Evolutionary conservation across 202 grass and related monocot genomes (phyloP).

Genomic region (Musa balbisiana): DNA sequence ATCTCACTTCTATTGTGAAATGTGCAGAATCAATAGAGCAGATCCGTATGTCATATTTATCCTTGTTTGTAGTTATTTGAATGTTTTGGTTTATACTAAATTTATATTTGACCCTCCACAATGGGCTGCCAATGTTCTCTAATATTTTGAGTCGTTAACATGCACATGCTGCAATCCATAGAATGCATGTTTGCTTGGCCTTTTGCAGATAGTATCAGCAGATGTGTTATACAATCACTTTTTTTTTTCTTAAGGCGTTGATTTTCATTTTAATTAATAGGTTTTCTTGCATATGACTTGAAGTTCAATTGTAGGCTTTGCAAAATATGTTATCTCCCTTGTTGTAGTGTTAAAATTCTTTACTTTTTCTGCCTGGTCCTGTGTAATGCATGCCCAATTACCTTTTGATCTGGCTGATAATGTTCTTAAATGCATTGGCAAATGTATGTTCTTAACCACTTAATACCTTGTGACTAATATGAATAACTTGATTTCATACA

Average conservation of each 20-base stretch:
- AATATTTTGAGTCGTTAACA: too few relatives aligned
- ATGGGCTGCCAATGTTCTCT: not conserved
- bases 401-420: too few relatives aligned
- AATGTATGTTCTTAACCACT: too few relatives aligned
- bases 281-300: not conserved
- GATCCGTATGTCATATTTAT: constrained; percentile 65
- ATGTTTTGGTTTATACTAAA: not conserved
- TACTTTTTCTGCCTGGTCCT: too few relatives aligned
- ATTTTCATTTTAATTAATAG: not conserved
- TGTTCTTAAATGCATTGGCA: too few relatives aligned
- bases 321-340: too few relatives aligned
- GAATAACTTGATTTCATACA: too few relatives aligned
- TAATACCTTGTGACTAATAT: too few relatives aligned
- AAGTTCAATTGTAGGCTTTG: not conserved
- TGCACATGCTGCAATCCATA: not conserved
- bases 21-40: constrained; percentile 70
- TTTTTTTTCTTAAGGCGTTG: not conserved
- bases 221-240: not conserved
- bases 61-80: not conserved
- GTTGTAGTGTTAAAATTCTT: too few relatives aligned
- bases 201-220: not conserved
- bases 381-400: too few relatives aligned
- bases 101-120: not conserved
- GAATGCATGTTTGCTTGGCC: not conserved
- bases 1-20: constrained; percentile 77